These are phyloP conservation scores for Ophiocordyceps australis DNA, from an alignment of 2,329 filamentous ascomycete species.

Conservation along the genomic window DNA sequence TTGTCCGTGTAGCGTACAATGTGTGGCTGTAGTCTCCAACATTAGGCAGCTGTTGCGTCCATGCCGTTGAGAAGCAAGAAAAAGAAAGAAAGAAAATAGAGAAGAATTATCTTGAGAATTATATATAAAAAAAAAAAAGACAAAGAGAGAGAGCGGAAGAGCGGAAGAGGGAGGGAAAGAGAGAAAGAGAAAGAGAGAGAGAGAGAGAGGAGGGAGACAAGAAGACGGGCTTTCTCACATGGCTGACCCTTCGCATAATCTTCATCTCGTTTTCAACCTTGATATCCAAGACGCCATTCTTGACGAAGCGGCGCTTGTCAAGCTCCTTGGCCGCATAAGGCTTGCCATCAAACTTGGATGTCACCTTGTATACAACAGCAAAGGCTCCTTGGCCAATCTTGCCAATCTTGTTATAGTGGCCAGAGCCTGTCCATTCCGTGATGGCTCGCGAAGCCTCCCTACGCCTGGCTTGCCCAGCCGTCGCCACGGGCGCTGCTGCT, in stretches of 20 bases:
- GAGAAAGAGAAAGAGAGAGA: background rate
- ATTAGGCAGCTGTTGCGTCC: background rate
- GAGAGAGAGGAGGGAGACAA: background rate
- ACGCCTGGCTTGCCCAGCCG: constrained; percentile 6
- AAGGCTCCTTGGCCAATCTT: constrained; percentile 87
- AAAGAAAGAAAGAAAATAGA: background rate
- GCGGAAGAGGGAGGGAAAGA: background rate
- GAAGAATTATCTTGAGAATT: no score
- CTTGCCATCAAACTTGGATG: constrained; percentile 65
- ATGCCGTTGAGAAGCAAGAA: background rate
- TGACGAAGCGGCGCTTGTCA: constrained; percentile 83
- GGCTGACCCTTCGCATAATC: constrained; percentile 75
- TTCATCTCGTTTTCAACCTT: constrained; percentile 95
- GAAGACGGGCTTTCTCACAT: constrained; percentile 37
- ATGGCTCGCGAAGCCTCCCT: constrained; percentile 16
- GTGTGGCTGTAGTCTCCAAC: constrained; percentile 61
- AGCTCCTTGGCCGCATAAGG: constrained; percentile 88
- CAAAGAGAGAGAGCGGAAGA: background rate
- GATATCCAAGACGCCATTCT: constrained; percentile 74
- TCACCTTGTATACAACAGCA: constrained; percentile 81
- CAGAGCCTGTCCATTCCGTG: constrained; percentile 67
- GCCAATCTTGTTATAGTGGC: constrained; percentile 66
- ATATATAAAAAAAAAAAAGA: no score
- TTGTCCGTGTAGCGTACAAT: constrained; percentile 87
- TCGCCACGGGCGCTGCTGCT: constrained; percentile 1